Evolutionary conservation across 2,329 filamentous ascomycete species (phyloP).

Genomic region (Aspergillus ustus): DNA sequence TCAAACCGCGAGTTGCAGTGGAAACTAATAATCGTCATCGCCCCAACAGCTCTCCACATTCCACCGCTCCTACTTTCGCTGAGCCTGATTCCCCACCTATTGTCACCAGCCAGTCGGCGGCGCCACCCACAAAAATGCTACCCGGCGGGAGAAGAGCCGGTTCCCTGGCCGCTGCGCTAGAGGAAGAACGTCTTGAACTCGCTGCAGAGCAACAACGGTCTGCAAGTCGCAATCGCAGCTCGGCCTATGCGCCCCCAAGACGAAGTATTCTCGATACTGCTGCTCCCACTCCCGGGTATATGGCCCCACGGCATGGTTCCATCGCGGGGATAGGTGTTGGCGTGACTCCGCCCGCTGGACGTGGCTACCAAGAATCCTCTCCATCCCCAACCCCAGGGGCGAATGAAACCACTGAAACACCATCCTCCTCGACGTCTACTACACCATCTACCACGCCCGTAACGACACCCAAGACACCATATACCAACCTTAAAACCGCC

Average conservation of each 20-base stretch:
- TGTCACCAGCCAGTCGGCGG: conserved; percentile 33
- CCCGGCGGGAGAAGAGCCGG: conserved; percentile 32
- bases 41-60: conserved; percentile 18
- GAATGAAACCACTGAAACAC: conserved; percentile 18
- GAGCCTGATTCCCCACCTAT: conserved; percentile 29
- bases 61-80: conserved; percentile 22
- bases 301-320: conserved; percentile 41
- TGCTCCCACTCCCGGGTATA: conserved; percentile 54
- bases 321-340: conserved; percentile 45
- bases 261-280: conserved; percentile 70
- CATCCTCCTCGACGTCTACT: conserved; percentile 16
- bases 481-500: conserved; percentile 17
- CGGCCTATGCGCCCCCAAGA: conserved; percentile 59
- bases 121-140: conserved; percentile 32
- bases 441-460: conserved; percentile 25
- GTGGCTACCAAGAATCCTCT: conserved; percentile 30
- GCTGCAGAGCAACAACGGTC: conserved; percentile 63
- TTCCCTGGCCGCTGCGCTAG: conserved; percentile 71
- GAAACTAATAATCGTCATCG: conserved; percentile 2
- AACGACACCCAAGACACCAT: conserved; percentile 22
- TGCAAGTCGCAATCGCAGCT: conserved; percentile 45
- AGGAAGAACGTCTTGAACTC: conserved; percentile 77
- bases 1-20: not conserved
- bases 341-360: conserved; percentile 35
- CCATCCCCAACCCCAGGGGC: conserved; percentile 41